These are phyloP conservation scores for Chlorella sp. DNA, from an alignment of 139 green algal genomes.

Conservation along the genomic window DNA sequence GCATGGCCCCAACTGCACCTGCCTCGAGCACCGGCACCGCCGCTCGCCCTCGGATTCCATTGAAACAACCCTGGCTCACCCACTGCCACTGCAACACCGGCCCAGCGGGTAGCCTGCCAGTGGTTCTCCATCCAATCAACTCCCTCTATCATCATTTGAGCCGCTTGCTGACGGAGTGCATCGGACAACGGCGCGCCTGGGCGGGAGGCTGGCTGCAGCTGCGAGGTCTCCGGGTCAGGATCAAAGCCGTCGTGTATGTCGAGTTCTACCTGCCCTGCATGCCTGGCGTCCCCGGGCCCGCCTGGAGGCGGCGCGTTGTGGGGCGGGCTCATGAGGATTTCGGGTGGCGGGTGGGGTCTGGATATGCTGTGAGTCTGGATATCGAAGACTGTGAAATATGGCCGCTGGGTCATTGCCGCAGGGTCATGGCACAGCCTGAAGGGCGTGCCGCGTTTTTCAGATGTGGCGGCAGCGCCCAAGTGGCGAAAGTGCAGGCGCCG, in stretches of 20 bases:
- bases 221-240: background rate
- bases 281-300: too few relatives aligned
- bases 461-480: too few relatives aligned
- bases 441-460: too few relatives aligned
- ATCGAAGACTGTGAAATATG: too few relatives aligned
- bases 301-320: too few relatives aligned
- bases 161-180: background rate
- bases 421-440: too few relatives aligned
- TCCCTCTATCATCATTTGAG: background rate
- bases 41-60: background rate
- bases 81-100: background rate
- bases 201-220: background rate
- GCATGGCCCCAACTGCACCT: background rate
- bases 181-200: background rate
- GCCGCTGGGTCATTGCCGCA: too few relatives aligned
- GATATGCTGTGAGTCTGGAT: too few relatives aligned
- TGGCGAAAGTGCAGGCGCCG: too few relatives aligned
- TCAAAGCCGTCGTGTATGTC: background rate
- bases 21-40: background rate
- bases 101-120: background rate
- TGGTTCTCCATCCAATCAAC: constrained; percentile 8
- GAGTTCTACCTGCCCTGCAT: too few relatives aligned
- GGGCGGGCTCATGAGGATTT: too few relatives aligned
- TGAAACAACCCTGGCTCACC: background rate
- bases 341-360: too few relatives aligned